Percentiles rank a stretch among this genome's conserved stretches.
Conservation (phyloP, 164 flowering plant genomes). For the Vitis cinerea region DNA sequence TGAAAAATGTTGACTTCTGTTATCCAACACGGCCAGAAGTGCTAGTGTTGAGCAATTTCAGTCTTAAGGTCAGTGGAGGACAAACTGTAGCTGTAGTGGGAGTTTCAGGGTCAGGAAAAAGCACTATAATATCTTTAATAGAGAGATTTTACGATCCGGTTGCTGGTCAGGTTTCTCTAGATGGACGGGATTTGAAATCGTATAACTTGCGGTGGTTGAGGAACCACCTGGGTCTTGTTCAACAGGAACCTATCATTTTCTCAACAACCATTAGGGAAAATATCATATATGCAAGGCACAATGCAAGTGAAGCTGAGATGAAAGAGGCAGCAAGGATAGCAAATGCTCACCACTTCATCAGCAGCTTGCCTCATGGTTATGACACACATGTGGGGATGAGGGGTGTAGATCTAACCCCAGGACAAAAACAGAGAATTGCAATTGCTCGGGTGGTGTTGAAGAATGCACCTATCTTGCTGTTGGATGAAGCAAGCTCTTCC, state of each 20-base stretch:
- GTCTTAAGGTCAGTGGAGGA: conserved; percentile 90
- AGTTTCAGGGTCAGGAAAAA: conserved; percentile 96
- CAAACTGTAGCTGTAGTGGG: conserved; percentile 97
- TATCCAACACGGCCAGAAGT: conserved; percentile 92
- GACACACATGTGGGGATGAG: conserved; percentile 98
- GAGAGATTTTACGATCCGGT: conserved; percentile 92
- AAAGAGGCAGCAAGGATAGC: conserved; percentile 99
- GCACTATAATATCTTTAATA: conserved; percentile 85
- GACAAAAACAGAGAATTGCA: conserved; percentile 97
- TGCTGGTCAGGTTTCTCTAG: conserved; percentile 82
- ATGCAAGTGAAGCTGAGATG: conserved; percentile 94
- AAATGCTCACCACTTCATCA: conserved; percentile 96
- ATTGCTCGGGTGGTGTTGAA: conserved; percentile 94
- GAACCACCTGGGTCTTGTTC: conserved; percentile 86
- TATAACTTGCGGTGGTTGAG: conserved; percentile 94
- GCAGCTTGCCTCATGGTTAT: conserved; percentile 95
- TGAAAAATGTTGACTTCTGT: conserved; percentile 85
- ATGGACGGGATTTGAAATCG: conserved; percentile 78
- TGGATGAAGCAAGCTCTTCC: conserved; percentile 95
- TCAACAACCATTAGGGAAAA: conserved; percentile 93
- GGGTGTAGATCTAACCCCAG: conserved; percentile 92
- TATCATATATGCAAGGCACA: conserved; percentile 93
- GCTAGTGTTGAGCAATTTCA: conserved; percentile 83
- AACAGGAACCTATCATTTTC: conserved; percentile 95
- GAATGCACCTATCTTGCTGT: conserved; percentile 86